Conservation (phyloP, 257 asterid genomes). For the Solanum infundibuliforme region DNA sequence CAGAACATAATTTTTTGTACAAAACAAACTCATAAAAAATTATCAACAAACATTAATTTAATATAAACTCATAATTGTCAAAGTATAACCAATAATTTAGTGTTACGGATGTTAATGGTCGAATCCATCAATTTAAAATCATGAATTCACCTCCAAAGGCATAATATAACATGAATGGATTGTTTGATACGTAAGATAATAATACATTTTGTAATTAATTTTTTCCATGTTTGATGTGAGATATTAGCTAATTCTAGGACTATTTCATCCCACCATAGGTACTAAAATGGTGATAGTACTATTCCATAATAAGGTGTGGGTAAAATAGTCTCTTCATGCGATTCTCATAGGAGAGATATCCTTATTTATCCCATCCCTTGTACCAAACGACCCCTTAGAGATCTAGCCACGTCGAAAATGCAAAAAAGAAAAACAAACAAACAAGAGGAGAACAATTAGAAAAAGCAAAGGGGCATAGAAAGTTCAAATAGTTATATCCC, state of each 20-base stretch:
- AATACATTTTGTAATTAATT: not conserved
- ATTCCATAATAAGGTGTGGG: not conserved
- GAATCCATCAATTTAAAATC: not conserved
- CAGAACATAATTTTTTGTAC: not conserved
- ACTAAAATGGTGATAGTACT: not conserved
- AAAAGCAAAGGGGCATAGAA: not conserved
- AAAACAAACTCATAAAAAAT: not conserved
- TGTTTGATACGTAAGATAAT: too few species aligned
- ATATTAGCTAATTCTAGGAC: not conserved
- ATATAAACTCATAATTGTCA: not conserved
- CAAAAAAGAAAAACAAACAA: too few species aligned
- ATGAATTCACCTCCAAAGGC: not conserved
- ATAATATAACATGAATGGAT: not conserved
- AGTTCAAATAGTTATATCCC: not conserved
- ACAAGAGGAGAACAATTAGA: not conserved
- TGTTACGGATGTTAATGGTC: not conserved
- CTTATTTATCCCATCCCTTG: not conserved
- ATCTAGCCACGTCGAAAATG: not conserved
- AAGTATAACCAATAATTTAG: not conserved
- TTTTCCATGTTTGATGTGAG: not conserved
- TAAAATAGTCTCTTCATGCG: not conserved
- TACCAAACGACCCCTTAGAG: not conserved
- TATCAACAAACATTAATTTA: not conserved
- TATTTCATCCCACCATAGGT: not conserved
- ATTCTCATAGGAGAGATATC: not conserved